phyloP scores from a whole-genome alignment of 1,284 basidiomycete genomes.

The Heterobasidion annosum region DNA sequence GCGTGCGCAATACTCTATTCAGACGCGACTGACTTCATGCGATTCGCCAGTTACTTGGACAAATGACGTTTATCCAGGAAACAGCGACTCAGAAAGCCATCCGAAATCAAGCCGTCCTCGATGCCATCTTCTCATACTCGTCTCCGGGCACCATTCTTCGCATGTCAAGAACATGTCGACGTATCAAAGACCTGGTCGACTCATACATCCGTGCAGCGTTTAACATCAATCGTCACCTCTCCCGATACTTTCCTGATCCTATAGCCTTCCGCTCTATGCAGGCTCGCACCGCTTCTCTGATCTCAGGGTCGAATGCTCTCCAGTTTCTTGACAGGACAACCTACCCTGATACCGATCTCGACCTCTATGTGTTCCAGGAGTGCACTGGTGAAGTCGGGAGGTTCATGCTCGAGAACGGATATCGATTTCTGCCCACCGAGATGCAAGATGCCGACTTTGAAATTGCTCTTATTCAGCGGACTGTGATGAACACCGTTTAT shows the following conservation, averaged over 20 bases:
- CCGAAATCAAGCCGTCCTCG: slow-evolving; percentile 12
- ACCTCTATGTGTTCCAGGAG: slow-evolving; percentile 23
- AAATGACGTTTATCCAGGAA: not conserved
- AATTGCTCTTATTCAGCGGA: not conserved
- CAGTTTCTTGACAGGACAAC: slow-evolving; percentile 26
- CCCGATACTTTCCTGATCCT: slow-evolving; percentile 17
- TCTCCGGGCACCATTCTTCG: slow-evolving; percentile 15
- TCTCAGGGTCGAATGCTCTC: slow-evolving; percentile 30
- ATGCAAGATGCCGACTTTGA: not conserved
- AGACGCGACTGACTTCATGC: no score
- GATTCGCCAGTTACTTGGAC: no score
- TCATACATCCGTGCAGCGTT: slow-evolving; percentile 13
- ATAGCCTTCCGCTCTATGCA: slow-evolving; percentile 23
- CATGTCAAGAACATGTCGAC: slow-evolving; percentile 14
- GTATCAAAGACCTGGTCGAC: slow-evolving; percentile 9
- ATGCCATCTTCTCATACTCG: slow-evolving; percentile 13
- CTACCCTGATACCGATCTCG: slow-evolving; percentile 27
- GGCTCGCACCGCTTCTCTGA: slow-evolving; percentile 21
- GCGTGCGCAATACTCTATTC: no score
- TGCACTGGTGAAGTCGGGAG: slow-evolving; percentile 9
- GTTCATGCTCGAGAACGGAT: slow-evolving; percentile 12
- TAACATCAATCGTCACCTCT: slow-evolving; percentile 16
- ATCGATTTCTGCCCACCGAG: slow-evolving; percentile 6
- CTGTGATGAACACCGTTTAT: not conserved
- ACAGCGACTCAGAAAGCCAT: not conserved